Base-by-base conservation (phyloP, 768 basidiomycete species). In the Scleroderma citrinum region DNA sequence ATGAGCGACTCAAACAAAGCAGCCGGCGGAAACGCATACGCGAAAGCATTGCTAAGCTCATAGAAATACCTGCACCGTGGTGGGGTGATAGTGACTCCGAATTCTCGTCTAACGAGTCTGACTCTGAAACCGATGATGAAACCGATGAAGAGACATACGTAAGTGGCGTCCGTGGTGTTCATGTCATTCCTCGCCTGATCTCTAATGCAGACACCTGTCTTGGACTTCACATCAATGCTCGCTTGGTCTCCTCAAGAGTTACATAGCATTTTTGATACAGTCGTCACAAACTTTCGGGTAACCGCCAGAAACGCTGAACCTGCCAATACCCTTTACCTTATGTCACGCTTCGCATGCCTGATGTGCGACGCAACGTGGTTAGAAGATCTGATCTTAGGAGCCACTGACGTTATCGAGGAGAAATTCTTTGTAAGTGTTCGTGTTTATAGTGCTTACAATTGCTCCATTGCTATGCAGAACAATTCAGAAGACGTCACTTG, bases 321-420 rank as follows among this genome's bases (percentile, higher is more conserved):
- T 14, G 96, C 95, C 24, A 97, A 95, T 62, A 82, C 81, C 11
- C 70, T 99, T 43, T 96, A 93, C 67, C 79, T 96, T 70, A 77
- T 93, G 45, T 85, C 92, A 12, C 82, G 93, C 39, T 99, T 95
- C 68, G 96, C 96, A n/a, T 85, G 83, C 55, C 69, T 91, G 24
- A 83, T 80, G n/a, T 92, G 92, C 60, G 92, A 93, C 63, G 82
- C 88, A 55, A 82, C 81, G 1, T 93, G 95, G 89, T 71, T 97
- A 21, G 93, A 95, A 64, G 93, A 96, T 62, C 74, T 99, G 23
- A 79, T 98, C 47, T 81, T 94, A 32, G 88, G 88, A 16, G 91
- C 91, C 0, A 87, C 93, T 17, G 92, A 96, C 64, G 76, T 85
- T 34, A 94, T 98, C 30, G 96, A 99, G 66, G 85, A 90, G 43